Evolutionary conservation across 441 rosid species (phyloP).

Genomic region (Gossypium lobatum): DNA sequence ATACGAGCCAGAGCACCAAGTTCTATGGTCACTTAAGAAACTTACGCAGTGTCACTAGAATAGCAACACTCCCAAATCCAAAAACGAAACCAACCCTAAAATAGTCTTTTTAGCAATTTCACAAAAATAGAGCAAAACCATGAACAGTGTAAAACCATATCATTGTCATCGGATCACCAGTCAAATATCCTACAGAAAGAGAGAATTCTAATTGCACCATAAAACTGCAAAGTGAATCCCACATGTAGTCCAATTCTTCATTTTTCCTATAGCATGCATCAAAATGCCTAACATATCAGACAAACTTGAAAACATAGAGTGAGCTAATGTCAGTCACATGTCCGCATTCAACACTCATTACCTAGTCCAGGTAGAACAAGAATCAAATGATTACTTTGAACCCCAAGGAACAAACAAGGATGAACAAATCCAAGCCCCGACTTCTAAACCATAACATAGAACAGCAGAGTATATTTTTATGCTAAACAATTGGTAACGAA

Average conservation of each 20-base stretch:
- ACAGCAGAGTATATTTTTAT: background rate
- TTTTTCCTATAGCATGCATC: background rate
- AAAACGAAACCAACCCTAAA: background rate
- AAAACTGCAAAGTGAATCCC: background rate
- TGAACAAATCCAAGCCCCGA: background rate
- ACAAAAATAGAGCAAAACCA: background rate
- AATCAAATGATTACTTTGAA: background rate
- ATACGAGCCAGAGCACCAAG: background rate
- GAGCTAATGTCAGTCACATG: background rate
- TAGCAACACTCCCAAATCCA: background rate
- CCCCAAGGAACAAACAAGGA: background rate
- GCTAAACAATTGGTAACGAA: background rate
- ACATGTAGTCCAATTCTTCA: background rate
- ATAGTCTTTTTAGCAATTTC: background rate
- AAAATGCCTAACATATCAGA: background rate
- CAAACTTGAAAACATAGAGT: too few relatives aligned
- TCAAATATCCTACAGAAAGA: background rate
- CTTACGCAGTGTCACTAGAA: background rate
- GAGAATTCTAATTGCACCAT: background rate
- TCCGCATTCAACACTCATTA: background rate
- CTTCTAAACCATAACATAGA: background rate
- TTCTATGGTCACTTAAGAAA: background rate
- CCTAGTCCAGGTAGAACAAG: background rate
- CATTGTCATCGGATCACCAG: background rate
- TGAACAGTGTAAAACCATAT: background rate